A percentile compares a stretch with the other conserved stretches of the same genome.
Conservation (phyloP, 2,329 filamentous ascomycete genomes). For the Macrophomina phaseolina region DNA sequence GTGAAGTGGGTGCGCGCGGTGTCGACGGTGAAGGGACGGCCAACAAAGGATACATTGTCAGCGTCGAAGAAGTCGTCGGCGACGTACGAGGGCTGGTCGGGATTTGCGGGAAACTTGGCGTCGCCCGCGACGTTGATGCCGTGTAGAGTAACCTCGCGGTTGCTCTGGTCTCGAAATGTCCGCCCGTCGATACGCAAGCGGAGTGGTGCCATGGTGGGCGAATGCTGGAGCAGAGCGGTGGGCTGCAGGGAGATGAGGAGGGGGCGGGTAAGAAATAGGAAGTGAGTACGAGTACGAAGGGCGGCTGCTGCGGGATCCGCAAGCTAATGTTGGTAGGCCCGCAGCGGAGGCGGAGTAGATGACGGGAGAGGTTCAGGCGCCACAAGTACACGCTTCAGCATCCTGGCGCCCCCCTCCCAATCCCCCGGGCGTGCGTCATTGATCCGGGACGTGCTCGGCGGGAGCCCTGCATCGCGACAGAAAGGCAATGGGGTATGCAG, state of each 20-base stretch:
- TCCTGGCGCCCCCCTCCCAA: too few species aligned
- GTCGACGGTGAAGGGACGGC: constrained; percentile 79
- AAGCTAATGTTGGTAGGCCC: constrained; percentile 11
- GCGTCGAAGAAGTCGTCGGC: constrained; percentile 85
- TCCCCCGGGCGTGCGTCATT: neutral
- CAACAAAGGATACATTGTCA: constrained; percentile 87
- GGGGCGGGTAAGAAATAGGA: constrained; percentile 19
- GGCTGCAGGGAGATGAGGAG: constrained; percentile 10
- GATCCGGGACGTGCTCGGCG: neutral
- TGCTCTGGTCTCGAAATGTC: constrained; percentile 79
- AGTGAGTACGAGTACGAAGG: constrained; percentile 16
- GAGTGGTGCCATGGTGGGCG: constrained; percentile 68
- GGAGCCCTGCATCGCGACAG: neutral
- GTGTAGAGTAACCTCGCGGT: constrained; percentile 84
- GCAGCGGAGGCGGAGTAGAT: constrained; percentile 21
- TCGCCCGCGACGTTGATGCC: constrained; percentile 95
- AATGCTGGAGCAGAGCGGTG: constrained; percentile 9
- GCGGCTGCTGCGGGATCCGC: constrained; percentile 11
- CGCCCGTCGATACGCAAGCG: constrained; percentile 84
- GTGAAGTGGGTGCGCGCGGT: constrained; percentile 88
- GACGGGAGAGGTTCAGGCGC: constrained; percentile 3
- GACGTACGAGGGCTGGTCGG: constrained; percentile 81
- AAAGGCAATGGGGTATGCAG: neutral
- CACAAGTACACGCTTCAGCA: too few species aligned
- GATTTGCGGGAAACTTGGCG: constrained; percentile 83